Conservation (phyloP, 768 basidiomycete species). For the Fistulinella prunicolor region DNA sequence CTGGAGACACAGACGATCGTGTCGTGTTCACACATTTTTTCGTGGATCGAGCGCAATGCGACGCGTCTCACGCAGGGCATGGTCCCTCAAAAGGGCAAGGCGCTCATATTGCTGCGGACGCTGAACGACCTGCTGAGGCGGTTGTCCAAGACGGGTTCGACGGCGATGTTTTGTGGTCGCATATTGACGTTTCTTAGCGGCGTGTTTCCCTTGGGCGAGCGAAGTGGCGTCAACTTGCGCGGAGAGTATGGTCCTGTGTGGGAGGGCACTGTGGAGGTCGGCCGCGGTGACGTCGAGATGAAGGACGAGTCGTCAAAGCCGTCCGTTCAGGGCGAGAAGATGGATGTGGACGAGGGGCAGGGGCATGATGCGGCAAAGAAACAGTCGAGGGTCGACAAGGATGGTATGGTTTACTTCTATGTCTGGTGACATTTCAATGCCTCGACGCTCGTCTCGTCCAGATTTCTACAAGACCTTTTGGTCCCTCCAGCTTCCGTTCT, state of each 20-base stretch:
- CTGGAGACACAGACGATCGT: conserved; percentile 82
- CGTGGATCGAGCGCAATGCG: conserved; percentile 79
- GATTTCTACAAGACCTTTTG: conserved; percentile 89
- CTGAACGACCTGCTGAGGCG: conserved; percentile 85
- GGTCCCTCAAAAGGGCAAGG: conserved; percentile 86
- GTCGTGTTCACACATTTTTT: conserved; percentile 84
- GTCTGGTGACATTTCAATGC: background rate
- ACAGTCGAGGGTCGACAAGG: conserved; percentile 51
- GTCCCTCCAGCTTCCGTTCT: conserved; percentile 84
- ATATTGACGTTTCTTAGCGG: conserved; percentile 84
- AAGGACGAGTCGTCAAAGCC: conserved; percentile 31
- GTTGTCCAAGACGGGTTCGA: conserved; percentile 81
- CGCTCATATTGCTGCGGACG: conserved; percentile 77
- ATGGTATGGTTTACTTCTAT: conserved; percentile 41
- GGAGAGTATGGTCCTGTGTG: conserved; percentile 82
- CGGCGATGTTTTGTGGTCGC: conserved; percentile 84
- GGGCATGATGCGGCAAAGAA: conserved; percentile 30
- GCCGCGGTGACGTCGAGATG: conserved; percentile 34
- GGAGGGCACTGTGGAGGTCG: conserved; percentile 57
- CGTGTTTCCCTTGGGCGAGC: conserved; percentile 83
- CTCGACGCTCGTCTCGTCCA: conserved; percentile 23
- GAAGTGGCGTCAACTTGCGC: conserved; percentile 88
- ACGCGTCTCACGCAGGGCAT: conserved; percentile 70
- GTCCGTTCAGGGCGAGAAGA: conserved; percentile 43
- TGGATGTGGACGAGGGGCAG: conserved; percentile 58